Base-by-base conservation (phyloP, 2,329 filamentous ascomycete species). In the Grosmannia clavigera region DNA sequence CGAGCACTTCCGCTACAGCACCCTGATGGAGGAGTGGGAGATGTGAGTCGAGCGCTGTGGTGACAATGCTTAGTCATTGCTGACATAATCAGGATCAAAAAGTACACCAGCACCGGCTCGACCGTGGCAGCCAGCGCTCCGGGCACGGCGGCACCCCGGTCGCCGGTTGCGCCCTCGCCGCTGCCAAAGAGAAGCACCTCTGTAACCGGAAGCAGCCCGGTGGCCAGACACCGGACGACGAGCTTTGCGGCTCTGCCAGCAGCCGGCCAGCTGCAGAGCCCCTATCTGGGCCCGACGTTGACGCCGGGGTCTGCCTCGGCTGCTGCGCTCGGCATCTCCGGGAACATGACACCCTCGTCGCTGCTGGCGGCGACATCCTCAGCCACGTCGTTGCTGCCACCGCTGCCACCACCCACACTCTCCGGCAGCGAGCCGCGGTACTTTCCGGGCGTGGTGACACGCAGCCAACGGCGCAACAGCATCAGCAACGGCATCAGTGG, bases 1-100 rank as follows among this genome's bases (percentile, higher is more conserved):
- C 59, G 90, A 95, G 70, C 88, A 90, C 56, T 99, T 95, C 70
- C 81, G 94, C 60, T 84, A 96, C 67, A 87, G 95, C 68, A 97
- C 92, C 0, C 77, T 95, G 67, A 74, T 86, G 59, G 87, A 92
- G 68, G 94, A 99, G 73, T 79, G 89, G 67, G 81, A 85, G 57
- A 88, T 97, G 92, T 92, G 76, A 79, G 84, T 77, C 6, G 31
- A 7, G 31, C 5, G 31, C 22, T 22, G 31, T 5, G 31, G 31
- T 7, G 33, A 11, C 1, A 11, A 10, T 35, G 33, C 33, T 7
- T 35, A 35, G 33, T 35, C 33, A 43, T 35, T 3, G 12, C 35
- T 11, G 56, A 61, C 65, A 22, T 66, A 12, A 12, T 3, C 55
- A 79, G 76, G 58, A 67, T 79, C 16, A 70, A 73, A 31, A 73